phyloP scores from a whole-genome alignment of 2,329 filamentous ascomycete species.

The Colletotrichum sidae region DNA sequence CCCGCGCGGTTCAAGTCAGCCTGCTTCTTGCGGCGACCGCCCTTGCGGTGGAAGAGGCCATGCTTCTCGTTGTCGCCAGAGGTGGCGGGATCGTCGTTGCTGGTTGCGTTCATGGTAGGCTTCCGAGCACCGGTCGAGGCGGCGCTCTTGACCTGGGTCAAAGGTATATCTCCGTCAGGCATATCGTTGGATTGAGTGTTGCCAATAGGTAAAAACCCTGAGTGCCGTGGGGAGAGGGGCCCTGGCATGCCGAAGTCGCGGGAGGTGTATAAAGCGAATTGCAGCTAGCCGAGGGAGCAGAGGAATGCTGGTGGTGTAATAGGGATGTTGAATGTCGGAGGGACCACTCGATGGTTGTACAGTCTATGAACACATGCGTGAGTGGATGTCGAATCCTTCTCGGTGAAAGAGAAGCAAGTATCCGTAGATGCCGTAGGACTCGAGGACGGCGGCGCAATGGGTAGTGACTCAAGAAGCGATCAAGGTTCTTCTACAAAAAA shows the following conservation, averaged over 20 bases:
- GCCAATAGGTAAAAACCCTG: constrained; percentile 58
- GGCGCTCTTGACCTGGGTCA: constrained; percentile 66
- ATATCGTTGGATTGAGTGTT: constrained; percentile 46
- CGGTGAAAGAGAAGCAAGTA: constrained; percentile 12
- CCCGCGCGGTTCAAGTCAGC: constrained; percentile 55
- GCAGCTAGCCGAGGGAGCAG: constrained; percentile 22
- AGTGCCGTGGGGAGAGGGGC: constrained; percentile 51
- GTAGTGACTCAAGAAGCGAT: constrained; percentile 26
- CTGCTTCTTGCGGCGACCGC: constrained; percentile 64
- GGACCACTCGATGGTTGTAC: constrained; percentile 12
- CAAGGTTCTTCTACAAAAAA: constrained; percentile 15
- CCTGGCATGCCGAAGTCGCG: constrained; percentile 38
- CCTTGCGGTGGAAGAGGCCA: constrained; percentile 54
- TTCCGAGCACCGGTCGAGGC: constrained; percentile 66
- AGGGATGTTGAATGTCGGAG: neutral
- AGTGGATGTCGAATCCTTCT: constrained; percentile 36
- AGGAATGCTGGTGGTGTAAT: constrained; percentile 18
- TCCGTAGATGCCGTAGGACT: constrained; percentile 11
- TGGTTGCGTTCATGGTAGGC: constrained; percentile 52
- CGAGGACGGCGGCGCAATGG: constrained; percentile 1
- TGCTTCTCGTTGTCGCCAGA: constrained; percentile 59
- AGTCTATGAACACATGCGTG: constrained; percentile 25
- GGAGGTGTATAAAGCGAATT: neutral
- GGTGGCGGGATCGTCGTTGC: constrained; percentile 45
- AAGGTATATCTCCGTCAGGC: constrained; percentile 61